phyloP scores from a whole-genome alignment of 495 filamentous ascomycete species.

The Usnea hakonensis region DNA sequence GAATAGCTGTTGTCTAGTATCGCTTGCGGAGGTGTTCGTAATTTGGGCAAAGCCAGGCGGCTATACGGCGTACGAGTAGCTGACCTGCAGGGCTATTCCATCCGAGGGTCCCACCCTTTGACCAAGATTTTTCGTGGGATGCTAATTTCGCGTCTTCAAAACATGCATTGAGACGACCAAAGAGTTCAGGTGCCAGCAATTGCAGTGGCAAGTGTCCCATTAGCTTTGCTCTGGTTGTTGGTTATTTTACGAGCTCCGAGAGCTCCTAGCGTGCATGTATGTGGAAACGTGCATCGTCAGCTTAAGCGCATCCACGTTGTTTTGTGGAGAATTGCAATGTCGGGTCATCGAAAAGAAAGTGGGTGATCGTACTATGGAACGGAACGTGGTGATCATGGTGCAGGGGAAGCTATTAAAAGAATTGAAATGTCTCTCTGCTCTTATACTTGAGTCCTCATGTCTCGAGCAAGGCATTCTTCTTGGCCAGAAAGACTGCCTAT shows the following conservation, averaged over 20 bases:
- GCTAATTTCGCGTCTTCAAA: not conserved
- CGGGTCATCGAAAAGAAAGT: not conserved
- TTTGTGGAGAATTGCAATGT: not conserved
- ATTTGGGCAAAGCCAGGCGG: not conserved
- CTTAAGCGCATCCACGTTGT: not conserved
- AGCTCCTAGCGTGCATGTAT: not conserved
- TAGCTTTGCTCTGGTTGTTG: not conserved
- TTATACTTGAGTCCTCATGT: not conserved
- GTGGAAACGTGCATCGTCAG: not conserved
- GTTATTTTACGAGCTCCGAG: not conserved
- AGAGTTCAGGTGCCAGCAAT: not conserved
- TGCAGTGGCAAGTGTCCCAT: not conserved
- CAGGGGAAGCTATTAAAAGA: not conserved
- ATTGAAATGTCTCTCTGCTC: not conserved
- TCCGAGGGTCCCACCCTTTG: not conserved
- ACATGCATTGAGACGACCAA: not conserved
- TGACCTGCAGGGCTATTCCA: not conserved
- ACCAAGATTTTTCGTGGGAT: not conserved
- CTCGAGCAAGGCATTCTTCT: not conserved
- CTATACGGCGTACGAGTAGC: too few relatives aligned
- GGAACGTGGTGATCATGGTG: not conserved
- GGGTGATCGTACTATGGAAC: not conserved
- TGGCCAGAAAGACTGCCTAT: not conserved
- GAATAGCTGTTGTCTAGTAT: not conserved
- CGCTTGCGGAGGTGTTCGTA: not conserved